Base-by-base conservation (phyloP, 2,329 filamentous ascomycete species). In the Colletotrichum gloeosporioides region DNA sequence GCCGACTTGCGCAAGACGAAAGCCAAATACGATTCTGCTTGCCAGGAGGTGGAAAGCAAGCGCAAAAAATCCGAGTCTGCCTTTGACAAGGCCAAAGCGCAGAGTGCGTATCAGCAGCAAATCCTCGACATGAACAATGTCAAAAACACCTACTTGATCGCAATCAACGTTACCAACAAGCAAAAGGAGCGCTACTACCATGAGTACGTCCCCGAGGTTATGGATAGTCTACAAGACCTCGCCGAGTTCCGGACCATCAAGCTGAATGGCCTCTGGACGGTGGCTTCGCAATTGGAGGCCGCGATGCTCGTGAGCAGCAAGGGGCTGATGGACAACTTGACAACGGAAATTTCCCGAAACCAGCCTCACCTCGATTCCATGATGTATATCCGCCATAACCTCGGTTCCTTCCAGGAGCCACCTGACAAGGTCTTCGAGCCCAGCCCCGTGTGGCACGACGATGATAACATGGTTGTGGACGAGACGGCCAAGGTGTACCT, bases 131-230 rank as follows among this genome's bases (percentile, higher is more conserved):
- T 99, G 97, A 95, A 97, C 86, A 99, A 99, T 83, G 91, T 94
- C 84, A 99, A 99, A 89, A 99, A 99, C 84, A 96, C 95, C n/a
- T 99, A 99, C 83, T 88, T 99, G 77, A 98, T 99, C 81, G 91
- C 93, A 77, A 98, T 99, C 87, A 98, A 98, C 83, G 95, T 99
- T 75, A 98, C 96, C 39, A 99, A 99, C 86, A 98, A 97, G 87
- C 93, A 98, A 82, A 99, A 99, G 87, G 96, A 98, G 83, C 95
- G 94, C 82, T 99, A 99, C 87, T 99, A 98, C 82, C 94, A 99
- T 83, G 96, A 98, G 84, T 99, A 99, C 84, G 90, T 99, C 25
- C 97, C 97, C 10, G 97, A 99, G 82, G 87, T 99, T 75, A 90
- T 99, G 83, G 95, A 99, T 86, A 96, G 96, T 80, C 87, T 99